Evolutionary conservation across 2,329 filamentous ascomycete genomes (phyloP), one percentile per base, ranked within the genome.

Genomic region (Calycina marina): DNA sequence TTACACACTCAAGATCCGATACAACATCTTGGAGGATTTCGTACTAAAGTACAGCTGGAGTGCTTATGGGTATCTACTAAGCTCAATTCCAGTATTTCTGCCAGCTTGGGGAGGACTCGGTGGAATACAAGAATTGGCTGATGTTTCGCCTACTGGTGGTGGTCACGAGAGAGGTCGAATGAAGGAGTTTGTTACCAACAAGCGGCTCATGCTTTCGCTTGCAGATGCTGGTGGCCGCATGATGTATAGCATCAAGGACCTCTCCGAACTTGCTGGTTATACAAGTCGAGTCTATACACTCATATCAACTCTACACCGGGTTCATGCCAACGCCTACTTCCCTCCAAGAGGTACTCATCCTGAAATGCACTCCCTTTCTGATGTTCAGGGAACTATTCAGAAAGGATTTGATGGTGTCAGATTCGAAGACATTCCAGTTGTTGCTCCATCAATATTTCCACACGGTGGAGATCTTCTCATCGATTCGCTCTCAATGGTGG

Each of bases 171-270:
- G 81, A 28, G 75, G 77, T 35, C 82, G 92, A 25, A 98, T 96
- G 83, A 90, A 92, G 60, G 84, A 93, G 18, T 98, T 98, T 58
- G 94, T 98, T 57, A 98, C 90, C 9, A 98, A 98, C 61, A 96
- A 98, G 57, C 76, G 90, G 4, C 75, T 98, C 24, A 96, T 98
- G 90, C 69, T 98, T 18, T 96, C 88, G 11, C 69, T 98, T 22
- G 90, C 90, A 6, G 90, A 98, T 56, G 90, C 90, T 2, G 90
- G 90, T 37, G 88, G 88, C 15, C 72, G 90, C 28, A 94, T 98
- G 84, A 98, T 98, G 90, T 98, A 98, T 62, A 90, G 82, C 40
- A 93, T 98, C 63, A 98, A 98, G 58, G 92, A 98, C 51, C 71
- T 98, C 20, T 86, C 86, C 2, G 90, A 98, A 54, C 65, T 98